Evolutionary conservation across 1,284 basidiomycete genomes (phyloP).

Genomic region (Ustilago shanxiensis): DNA sequence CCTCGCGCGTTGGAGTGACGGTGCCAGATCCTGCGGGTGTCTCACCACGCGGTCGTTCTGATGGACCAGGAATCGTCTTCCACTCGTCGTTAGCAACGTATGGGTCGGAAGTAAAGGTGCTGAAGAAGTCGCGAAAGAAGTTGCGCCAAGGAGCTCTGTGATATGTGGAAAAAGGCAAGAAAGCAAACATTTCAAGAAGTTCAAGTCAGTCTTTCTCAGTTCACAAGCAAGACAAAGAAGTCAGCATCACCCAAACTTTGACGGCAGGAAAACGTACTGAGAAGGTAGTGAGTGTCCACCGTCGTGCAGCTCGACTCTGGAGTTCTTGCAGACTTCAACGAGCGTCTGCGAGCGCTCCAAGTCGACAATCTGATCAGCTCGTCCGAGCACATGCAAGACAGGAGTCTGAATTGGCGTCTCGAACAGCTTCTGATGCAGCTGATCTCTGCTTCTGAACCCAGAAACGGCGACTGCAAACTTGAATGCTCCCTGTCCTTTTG

Average conservation of each 20-base stretch:
- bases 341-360: conserved; percentile 60
- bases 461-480: conserved; percentile 65
- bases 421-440: conserved; percentile 54
- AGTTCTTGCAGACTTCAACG: conserved; percentile 52
- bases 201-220: background rate
- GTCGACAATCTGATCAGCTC: conserved; percentile 59
- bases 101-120: conserved; percentile 52
- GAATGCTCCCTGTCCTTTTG: conserved; percentile 50
- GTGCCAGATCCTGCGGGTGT: conserved; percentile 50
- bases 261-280: conserved; percentile 31
- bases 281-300: conserved; percentile 68
- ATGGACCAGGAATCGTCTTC: conserved; percentile 45
- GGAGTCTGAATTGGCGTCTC: conserved; percentile 61
- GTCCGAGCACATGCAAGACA: conserved; percentile 59
- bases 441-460: conserved; percentile 62
- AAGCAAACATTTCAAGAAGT: background rate
- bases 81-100: conserved; percentile 46
- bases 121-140: conserved; percentile 64
- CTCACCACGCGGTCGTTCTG: conserved; percentile 49
- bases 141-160: conserved; percentile 65
- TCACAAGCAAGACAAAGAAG: background rate
- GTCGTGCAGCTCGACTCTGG: conserved; percentile 65
- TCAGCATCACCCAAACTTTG: background rate
- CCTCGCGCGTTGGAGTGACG: conserved; percentile 41
- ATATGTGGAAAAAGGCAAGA: background rate